Conservation (phyloP, 2,329 filamentous ascomycete genomes). For the Xylaria sp. region DNA sequence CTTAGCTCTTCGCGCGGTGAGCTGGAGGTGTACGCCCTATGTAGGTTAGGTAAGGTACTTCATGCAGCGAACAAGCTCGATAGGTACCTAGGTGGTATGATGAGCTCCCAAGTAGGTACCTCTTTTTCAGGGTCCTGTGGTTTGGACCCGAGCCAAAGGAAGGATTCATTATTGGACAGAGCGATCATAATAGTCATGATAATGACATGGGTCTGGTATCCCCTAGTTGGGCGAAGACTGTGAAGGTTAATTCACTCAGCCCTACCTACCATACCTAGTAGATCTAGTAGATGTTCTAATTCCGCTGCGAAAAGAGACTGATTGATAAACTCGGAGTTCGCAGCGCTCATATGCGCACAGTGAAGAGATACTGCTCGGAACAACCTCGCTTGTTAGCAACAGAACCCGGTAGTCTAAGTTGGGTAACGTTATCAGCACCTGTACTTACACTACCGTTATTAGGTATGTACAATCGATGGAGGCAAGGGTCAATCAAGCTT, state of each 20-base stretch:
- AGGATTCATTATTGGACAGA: conserved; percentile 16
- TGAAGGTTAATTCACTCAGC: conserved; percentile 16
- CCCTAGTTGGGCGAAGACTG: conserved; percentile 13
- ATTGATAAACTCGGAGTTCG: neutral
- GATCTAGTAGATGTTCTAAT: no score
- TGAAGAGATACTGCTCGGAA: no score
- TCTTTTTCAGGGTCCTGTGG: conserved; percentile 4
- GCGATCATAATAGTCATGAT: conserved; percentile 18
- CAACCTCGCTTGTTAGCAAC: no score
- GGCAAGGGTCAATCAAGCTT: neutral
- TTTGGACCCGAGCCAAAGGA: conserved; percentile 22
- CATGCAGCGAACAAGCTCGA: no score
- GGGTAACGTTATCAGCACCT: no score
- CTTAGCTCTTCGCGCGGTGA: neutral
- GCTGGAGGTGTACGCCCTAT: no score
- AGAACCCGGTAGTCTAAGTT: no score
- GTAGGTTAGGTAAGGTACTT: no score
- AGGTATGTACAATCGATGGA: no score
- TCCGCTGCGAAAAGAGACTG: neutral
- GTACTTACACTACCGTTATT: no score
- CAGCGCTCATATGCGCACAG: no score
- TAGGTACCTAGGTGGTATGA: neutral
- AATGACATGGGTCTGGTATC: conserved; percentile 21
- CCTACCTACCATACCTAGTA: no score
- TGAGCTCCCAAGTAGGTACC: neutral